Evolutionary conservation across 176 grass and related monocot species (phyloP).

Genomic region (Eragrostis curvula): DNA sequence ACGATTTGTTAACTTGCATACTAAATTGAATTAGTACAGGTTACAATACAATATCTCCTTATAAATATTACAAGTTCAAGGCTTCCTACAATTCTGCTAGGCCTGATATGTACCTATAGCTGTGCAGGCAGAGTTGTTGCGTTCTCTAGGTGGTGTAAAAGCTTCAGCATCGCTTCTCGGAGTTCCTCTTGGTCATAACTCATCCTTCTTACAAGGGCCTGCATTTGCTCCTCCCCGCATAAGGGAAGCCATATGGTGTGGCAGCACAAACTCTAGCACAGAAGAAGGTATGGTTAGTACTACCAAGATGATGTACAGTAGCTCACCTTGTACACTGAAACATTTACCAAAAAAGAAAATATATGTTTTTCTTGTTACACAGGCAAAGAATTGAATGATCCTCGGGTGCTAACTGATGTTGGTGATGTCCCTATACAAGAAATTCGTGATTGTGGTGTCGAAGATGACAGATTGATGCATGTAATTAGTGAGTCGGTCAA

Average conservation of each 20-base stretch:
- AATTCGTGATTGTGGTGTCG: conserved; percentile 86
- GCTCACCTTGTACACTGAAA: not conserved
- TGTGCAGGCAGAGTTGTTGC: conserved; percentile 77
- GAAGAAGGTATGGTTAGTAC: conserved; percentile 66
- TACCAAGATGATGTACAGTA: not conserved
- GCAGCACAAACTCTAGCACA: conserved; percentile 94
- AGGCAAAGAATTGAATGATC: conserved; percentile 97
- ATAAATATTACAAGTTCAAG: not conserved
- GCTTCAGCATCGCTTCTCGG: conserved; percentile 81
- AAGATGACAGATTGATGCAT: conserved; percentile 90
- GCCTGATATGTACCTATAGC: conserved; percentile 4
- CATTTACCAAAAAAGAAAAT: not conserved
- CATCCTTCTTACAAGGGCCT: conserved; percentile 94
- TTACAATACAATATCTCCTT: not conserved
- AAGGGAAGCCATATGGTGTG: conserved; percentile 98
- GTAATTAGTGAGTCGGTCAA: conserved; percentile 94
- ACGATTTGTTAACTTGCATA: not conserved
- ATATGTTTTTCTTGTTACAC: conserved; percentile 23
- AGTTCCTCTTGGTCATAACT: conserved; percentile 96
- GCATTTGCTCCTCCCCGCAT: conserved; percentile 98
- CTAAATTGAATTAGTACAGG: not conserved
- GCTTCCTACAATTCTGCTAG: not conserved
- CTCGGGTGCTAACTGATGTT: conserved; percentile 94
- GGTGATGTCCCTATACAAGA: conserved; percentile 98
- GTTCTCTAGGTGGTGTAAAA: conserved; percentile 73